A percentile compares a stretch with the other conserved stretches of the same genome.
Evolutionary conservation across 116 monocot species (phyloP).

Genomic region (Iris pallida): DNA sequence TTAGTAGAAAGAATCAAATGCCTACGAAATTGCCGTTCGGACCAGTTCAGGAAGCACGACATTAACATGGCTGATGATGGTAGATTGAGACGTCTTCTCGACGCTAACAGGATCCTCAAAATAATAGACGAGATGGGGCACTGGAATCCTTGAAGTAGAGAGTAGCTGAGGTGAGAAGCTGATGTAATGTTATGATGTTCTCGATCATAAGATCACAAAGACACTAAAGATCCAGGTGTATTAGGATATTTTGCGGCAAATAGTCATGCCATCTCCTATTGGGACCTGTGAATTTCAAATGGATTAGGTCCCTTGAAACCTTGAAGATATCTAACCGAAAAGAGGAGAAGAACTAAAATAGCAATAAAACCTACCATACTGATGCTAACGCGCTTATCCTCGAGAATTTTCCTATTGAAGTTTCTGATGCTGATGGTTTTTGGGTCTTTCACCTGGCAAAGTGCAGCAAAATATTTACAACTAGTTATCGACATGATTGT

Average conservation of each 20-base stretch:
- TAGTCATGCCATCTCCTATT: slow-evolving; percentile 95
- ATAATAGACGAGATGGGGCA: too few species aligned
- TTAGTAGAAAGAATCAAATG: too few species aligned
- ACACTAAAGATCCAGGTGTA: not conserved
- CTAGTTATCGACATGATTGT: too few species aligned
- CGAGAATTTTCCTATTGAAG: slow-evolving; percentile 75
- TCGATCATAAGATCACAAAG: too few species aligned
- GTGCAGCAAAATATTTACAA: not conserved
- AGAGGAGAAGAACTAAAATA: not conserved
- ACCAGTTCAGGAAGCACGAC: too few species aligned
- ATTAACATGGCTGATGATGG: too few species aligned
- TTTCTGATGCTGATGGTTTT: slow-evolving; percentile 70
- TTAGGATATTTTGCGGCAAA: slow-evolving; percentile 59
- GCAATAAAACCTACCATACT: slow-evolving; percentile 50
- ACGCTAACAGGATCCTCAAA: too few species aligned
- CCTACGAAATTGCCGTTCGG: too few species aligned
- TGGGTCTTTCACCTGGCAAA: slow-evolving; percentile 50
- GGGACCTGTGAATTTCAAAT: slow-evolving; percentile 50
- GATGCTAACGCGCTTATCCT: slow-evolving; percentile 55
- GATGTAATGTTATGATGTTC: too few species aligned
- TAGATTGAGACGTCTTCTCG: too few species aligned
- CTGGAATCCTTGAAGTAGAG: too few species aligned
- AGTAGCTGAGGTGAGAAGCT: too few species aligned
- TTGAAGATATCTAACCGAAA: not conserved
- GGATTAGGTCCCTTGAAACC: not conserved